phyloP scores from a whole-genome alignment of 1,284 basidiomycete species.

The Vanrija humicola region DNA sequence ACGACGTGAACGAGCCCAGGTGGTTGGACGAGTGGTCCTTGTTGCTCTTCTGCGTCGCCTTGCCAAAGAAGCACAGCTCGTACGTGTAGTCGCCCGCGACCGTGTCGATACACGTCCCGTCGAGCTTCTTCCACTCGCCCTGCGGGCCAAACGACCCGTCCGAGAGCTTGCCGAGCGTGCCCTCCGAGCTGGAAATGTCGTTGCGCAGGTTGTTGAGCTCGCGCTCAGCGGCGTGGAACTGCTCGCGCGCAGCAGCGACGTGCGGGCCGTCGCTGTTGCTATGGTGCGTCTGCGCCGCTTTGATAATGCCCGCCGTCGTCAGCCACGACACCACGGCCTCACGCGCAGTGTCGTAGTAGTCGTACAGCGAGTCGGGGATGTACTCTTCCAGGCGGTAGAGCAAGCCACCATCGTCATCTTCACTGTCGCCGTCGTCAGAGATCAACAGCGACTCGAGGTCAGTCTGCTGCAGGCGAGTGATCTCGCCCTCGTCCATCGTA shows the following conservation, averaged over 20 bases:
- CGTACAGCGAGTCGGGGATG: constrained; percentile 75
- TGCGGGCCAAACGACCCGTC: constrained; percentile 72
- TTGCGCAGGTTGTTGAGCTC: constrained; percentile 48
- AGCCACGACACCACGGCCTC: constrained; percentile 61
- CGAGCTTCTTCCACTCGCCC: constrained; percentile 94
- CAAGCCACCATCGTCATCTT: constrained; percentile 28
- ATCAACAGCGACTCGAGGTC: constrained; percentile 16
- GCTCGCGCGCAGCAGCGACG: constrained; percentile 57
- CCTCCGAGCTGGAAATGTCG: constrained; percentile 25
- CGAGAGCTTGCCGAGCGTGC: constrained; percentile 34
- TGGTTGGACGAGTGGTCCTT: constrained; percentile 72
- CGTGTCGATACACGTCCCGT: constrained; percentile 73
- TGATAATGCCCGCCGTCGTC: constrained; percentile 7
- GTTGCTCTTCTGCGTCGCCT: constrained; percentile 83
- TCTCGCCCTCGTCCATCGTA: constrained; percentile 12
- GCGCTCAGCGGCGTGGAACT: constrained; percentile 48
- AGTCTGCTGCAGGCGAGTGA: constrained; percentile 5
- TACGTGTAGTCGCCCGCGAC: constrained; percentile 93
- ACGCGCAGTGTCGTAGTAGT: constrained; percentile 69
- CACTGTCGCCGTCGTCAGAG: constrained; percentile 8
- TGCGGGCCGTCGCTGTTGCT: constrained; percentile 32
- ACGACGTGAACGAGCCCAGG: constrained; percentile 74
- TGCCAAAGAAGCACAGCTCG: constrained; percentile 89
- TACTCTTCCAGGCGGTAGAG: constrained; percentile 77
- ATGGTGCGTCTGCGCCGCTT: neutral